phyloP scores from a whole-genome alignment of 345 rosid genomes.

The Euphorbia pulcherrima region DNA sequence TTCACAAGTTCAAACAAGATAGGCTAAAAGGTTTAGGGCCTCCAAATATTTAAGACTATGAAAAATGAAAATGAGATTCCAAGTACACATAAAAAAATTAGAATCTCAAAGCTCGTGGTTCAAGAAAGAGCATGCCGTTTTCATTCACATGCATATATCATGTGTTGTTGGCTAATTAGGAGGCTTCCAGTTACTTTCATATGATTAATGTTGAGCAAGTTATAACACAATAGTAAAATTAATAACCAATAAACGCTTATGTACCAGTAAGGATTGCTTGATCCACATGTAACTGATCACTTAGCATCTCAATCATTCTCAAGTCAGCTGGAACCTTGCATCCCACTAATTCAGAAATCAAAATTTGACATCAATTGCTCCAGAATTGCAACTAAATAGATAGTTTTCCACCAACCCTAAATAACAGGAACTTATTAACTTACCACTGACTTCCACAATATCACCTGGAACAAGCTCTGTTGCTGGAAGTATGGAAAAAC shows the following conservation, averaged over 20 bases:
- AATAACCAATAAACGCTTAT: conserved; percentile 1
- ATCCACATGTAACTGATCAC: conserved; percentile 84
- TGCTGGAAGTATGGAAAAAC: conserved; percentile 94
- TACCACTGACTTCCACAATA: conserved; percentile 90
- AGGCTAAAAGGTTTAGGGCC: not conserved
- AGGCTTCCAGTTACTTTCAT: not conserved
- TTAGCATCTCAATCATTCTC: conserved; percentile 92
- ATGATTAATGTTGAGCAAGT: not conserved
- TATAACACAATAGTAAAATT: not conserved
- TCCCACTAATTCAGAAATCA: conserved; percentile 56
- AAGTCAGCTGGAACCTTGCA: conserved; percentile 98
- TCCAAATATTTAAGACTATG: not conserved
- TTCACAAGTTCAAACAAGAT: not conserved
- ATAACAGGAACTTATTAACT: conserved; percentile 22
- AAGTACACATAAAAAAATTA: not conserved
- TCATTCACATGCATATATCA: not conserved
- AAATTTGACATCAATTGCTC: conserved; percentile 15
- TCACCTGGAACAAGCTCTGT: conserved; percentile 97
- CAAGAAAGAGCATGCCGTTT: not conserved
- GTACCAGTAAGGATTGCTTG: conserved; percentile 99
- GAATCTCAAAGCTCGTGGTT: not conserved
- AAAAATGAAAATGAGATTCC: not conserved
- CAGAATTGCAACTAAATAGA: conserved; percentile 4
- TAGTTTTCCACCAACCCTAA: not conserved
- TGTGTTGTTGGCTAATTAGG: not conserved